Conservation (phyloP, 2,329 filamentous ascomycete species). For the Cercospora brassicicola region DNA sequence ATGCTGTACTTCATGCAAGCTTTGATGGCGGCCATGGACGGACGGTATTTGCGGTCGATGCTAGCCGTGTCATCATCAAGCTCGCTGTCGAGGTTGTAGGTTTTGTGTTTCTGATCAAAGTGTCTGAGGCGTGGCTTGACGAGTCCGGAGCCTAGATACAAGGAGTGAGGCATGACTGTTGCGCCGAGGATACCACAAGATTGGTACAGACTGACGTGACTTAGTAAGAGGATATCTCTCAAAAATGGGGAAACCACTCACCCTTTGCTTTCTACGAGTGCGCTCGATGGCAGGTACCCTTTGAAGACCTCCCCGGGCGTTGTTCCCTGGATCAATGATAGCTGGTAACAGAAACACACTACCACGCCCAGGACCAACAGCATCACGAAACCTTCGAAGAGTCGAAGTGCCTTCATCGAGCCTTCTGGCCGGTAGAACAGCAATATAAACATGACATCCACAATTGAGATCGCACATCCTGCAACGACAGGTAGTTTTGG, state of each 20-base stretch:
- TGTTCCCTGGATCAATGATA: constrained; percentile 61
- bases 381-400: constrained; percentile 66
- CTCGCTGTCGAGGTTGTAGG: constrained; percentile 42
- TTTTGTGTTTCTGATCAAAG: constrained; percentile 61
- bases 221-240: not conserved
- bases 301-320: constrained; percentile 61
- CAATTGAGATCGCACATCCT: constrained; percentile 67
- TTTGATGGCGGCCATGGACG: constrained; percentile 42
- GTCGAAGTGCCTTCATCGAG: constrained; percentile 58
- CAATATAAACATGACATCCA: constrained; percentile 67
- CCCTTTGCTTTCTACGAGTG: constrained; percentile 59
- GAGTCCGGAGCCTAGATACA: constrained; percentile 69
- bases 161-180: constrained; percentile 70
- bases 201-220: constrained; percentile 56
- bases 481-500: constrained; percentile 65
- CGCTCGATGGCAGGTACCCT: constrained; percentile 64
- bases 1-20: constrained; percentile 45
- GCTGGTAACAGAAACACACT: constrained; percentile 68
- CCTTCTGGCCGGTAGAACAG: constrained; percentile 63
- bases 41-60: constrained; percentile 39
- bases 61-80: constrained; percentile 31
- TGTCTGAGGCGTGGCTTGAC: constrained; percentile 66
- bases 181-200: constrained; percentile 75
- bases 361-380: constrained; percentile 67
- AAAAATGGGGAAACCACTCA: constrained; percentile 30